Evolutionary conservation across 1,139 yeast genomes (phyloP), one percentile per base, ranked within the genome.

Genomic region (Kodamaea arcana): DNA sequence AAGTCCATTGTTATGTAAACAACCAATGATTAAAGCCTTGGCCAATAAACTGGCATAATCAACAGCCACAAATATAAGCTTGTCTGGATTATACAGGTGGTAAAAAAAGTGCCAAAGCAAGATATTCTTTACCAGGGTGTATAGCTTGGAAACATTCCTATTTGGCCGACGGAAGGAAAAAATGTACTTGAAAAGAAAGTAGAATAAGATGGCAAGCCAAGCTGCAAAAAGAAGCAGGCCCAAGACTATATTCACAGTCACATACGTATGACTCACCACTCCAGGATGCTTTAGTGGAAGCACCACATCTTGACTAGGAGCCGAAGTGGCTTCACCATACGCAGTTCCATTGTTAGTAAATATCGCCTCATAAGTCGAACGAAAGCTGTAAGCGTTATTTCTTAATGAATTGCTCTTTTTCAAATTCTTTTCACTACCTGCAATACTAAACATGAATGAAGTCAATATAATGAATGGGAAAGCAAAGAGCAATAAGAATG

Each of bases 81-180:
- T 56, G 17, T 60, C 52, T 2, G 80, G 79, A 18, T 63, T 61
- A 46, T 67, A 72, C 22, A 60, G 59, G 39, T 65, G 62, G 48
- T 75, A 76, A 17, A 62, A 50, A 32, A 59, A 59, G 3, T 72
- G 65, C 79, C 80, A 76, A 2, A 65, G 41, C 35, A 74, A 56
- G 31, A 75, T 65, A 3, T 67, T 56, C 38, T 60, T 67, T 35
- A 73, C 59, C 2, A 78, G 72, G 2, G 78, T 67, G 46, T 75
- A 76, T 4, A 76, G 47, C 39, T 56, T 56, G 8, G 59, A 44
- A n/a, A 62, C 48, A 12, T 54, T 56, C n/a, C 48, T 45, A 35
- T 44, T 62, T 16, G 40, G 36, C 7, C 30, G 34, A 15, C 44
- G 43, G 16, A 63, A 27, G 2, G 57, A 36, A 12, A 60, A 36